These are phyloP conservation scores for Lophium mytilinum DNA, from an alignment of 495 filamentous ascomycete genomes.

Conservation along the genomic window DNA sequence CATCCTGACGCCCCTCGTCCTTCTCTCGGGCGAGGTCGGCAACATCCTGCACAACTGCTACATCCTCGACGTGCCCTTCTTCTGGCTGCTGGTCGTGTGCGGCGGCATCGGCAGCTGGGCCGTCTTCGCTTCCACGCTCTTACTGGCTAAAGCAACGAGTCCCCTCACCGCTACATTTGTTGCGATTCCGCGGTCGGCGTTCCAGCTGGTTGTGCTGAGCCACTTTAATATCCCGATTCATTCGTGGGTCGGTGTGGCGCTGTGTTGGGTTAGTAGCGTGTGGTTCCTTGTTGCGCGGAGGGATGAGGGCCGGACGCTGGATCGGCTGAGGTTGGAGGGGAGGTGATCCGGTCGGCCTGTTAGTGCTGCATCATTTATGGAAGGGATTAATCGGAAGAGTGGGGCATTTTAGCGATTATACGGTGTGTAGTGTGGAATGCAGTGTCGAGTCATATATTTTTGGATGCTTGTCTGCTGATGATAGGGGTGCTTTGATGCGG, in stretches of 20 bases:
- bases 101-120: conserved; percentile 33
- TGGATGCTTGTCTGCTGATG: no score
- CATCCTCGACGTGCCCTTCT: conserved; percentile 43
- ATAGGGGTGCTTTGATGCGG: no score
- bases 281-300: conserved; percentile 41
- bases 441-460: no score
- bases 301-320: conserved; percentile 36
- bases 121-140: conserved; percentile 35
- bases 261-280: conserved; percentile 40
- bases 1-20: conserved; percentile 39
- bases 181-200: conserved; percentile 32
- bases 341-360: neutral
- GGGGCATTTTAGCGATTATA: no score
- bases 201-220: conserved; percentile 36
- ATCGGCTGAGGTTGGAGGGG: conserved; percentile 23
- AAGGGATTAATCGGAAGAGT: no score
- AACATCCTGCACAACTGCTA: conserved; percentile 44
- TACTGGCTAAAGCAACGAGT: conserved; percentile 36
- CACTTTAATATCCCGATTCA: conserved; percentile 31
- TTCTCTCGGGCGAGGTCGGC: conserved; percentile 40
- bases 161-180: conserved; percentile 39
- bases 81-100: conserved; percentile 39
- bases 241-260: conserved; percentile 38
- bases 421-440: no score
- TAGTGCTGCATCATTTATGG: no score